Evolutionary conservation across 805 yeast genomes (phyloP).

Genomic region (Debaryomyces maramus): DNA sequence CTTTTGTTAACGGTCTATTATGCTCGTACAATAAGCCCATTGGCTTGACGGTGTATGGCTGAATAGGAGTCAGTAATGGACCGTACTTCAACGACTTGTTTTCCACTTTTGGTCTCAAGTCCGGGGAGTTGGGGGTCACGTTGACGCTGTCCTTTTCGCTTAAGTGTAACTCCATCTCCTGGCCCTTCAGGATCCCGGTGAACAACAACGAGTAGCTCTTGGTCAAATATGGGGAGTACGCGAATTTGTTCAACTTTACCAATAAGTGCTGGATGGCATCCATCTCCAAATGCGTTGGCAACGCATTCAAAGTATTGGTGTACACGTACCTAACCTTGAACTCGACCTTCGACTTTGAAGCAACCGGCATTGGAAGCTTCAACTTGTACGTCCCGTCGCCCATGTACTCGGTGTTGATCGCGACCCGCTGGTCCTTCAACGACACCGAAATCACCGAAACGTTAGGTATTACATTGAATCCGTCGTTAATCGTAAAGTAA

Average conservation of each 20-base stretch:
- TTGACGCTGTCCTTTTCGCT: constrained; percentile 13
- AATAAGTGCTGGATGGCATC: constrained; percentile 61
- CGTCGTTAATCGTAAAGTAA: constrained; percentile 53
- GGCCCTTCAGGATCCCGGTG: constrained; percentile 47
- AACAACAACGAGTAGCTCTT: constrained; percentile 43
- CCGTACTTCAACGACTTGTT: constrained; percentile 52
- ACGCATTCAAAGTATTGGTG: constrained; percentile 51
- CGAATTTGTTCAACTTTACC: constrained; percentile 53
- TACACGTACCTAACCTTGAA: constrained; percentile 52
- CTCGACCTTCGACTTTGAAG: constrained; percentile 56
- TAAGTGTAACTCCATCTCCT: constrained; percentile 40
- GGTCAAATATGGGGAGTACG: constrained; percentile 65
- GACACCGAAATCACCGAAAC: constrained; percentile 49
- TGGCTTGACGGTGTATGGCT: constrained; percentile 49
- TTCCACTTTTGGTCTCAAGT: constrained; percentile 35
- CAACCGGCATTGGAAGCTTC: constrained; percentile 61
- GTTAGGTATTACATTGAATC: constrained; percentile 42
- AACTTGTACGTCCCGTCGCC: constrained; percentile 39
- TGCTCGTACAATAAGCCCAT: constrained; percentile 62
- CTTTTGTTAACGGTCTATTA: constrained; percentile 63
- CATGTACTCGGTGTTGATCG: constrained; percentile 16
- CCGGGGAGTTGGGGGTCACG: constrained; percentile 23
- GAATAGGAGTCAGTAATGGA: constrained; percentile 45
- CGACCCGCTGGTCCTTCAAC: constrained; percentile 24
- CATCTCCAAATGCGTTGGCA: constrained; percentile 64